Conservation (phyloP, 2,329 filamentous ascomycete species). For the Exophiala sp. region DNA sequence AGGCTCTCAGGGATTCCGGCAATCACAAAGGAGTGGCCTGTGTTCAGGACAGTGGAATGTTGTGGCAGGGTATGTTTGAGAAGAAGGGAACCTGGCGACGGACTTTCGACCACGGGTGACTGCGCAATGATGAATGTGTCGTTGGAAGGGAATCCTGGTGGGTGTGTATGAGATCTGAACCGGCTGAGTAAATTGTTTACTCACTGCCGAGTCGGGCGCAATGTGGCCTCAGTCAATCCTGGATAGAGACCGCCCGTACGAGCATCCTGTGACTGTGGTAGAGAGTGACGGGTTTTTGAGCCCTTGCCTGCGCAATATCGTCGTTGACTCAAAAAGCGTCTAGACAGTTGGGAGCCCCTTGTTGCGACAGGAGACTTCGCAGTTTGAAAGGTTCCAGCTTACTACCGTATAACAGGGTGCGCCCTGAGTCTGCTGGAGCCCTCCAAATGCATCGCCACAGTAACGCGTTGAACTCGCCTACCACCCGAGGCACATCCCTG, state of each 20-base stretch:
- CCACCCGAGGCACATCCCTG: too few relatives aligned
- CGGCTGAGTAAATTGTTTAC: slow-evolving; percentile 3
- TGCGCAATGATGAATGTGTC: not conserved
- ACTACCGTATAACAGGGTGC: not conserved
- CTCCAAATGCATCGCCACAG: slow-evolving; percentile 10
- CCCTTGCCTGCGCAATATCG: too few relatives aligned
- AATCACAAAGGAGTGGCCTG: slow-evolving; percentile 14
- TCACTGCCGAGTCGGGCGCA: slow-evolving; percentile 2
- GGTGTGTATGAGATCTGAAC: not conserved
- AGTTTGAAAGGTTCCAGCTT: not conserved
- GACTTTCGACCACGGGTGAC: not conserved
- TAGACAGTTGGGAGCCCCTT: not conserved
- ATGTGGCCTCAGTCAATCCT: not conserved
- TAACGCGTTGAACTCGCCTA: slow-evolving; percentile 6
- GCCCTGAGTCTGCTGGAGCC: not conserved
- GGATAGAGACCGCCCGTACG: not conserved
- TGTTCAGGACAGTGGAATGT: slow-evolving; percentile 17
- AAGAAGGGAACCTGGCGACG: not conserved
- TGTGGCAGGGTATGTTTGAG: slow-evolving; percentile 2
- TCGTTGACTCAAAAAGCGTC: not conserved
- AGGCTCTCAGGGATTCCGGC: not conserved
- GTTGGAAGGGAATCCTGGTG: not conserved
- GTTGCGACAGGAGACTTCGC: not conserved
- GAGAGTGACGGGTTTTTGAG: not conserved
- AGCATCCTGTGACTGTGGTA: too few relatives aligned